Conservation (phyloP, 805 yeast genomes). For the Wickerhamiella azymoides region DNA sequence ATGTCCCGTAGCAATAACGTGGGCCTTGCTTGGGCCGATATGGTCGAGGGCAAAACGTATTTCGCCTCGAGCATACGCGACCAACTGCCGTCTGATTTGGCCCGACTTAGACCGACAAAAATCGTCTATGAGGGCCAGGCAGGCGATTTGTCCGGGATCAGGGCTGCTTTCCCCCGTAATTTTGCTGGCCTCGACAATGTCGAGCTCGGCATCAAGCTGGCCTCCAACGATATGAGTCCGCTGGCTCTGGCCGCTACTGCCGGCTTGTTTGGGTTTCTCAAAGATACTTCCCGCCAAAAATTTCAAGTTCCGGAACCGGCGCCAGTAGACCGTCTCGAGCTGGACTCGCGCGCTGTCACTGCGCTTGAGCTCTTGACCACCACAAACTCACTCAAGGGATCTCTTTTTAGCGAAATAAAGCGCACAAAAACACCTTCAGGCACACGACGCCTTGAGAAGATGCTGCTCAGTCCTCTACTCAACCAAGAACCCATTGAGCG, state of each 20-base stretch:
- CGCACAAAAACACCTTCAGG: slow-evolving; percentile 23
- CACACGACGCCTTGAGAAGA: slow-evolving; percentile 54
- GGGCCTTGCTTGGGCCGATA: slow-evolving; percentile 81
- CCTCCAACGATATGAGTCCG: slow-evolving; percentile 14
- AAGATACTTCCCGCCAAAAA: slow-evolving; percentile 50
- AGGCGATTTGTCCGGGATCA: slow-evolving; percentile 27
- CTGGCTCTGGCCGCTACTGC: slow-evolving; percentile 48
- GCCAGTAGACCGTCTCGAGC: slow-evolving; percentile 22
- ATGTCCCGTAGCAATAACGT: slow-evolving; percentile 23
- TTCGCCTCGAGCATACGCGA: slow-evolving; percentile 50
- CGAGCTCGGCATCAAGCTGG: slow-evolving; percentile 8
- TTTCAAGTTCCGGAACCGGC: background rate
- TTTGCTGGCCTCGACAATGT: background rate
- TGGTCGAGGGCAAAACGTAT: slow-evolving; percentile 61
- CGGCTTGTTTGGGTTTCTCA: slow-evolving; percentile 49
- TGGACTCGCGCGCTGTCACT: slow-evolving; percentile 39
- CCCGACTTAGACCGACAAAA: slow-evolving; percentile 73
- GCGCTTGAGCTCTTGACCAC: slow-evolving; percentile 51
- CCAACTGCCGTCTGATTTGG: slow-evolving; percentile 54
- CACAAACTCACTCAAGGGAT: slow-evolving; percentile 11
- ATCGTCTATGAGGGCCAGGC: slow-evolving; percentile 34
- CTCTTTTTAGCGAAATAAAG: background rate
- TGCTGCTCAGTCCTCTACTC: slow-evolving; percentile 73
- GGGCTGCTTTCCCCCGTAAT: slow-evolving; percentile 23
- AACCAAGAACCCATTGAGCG: slow-evolving; percentile 38